These are phyloP conservation scores for Argentina anserina DNA, from an alignment of 306 rosid species.

Conservation along the genomic window DNA sequence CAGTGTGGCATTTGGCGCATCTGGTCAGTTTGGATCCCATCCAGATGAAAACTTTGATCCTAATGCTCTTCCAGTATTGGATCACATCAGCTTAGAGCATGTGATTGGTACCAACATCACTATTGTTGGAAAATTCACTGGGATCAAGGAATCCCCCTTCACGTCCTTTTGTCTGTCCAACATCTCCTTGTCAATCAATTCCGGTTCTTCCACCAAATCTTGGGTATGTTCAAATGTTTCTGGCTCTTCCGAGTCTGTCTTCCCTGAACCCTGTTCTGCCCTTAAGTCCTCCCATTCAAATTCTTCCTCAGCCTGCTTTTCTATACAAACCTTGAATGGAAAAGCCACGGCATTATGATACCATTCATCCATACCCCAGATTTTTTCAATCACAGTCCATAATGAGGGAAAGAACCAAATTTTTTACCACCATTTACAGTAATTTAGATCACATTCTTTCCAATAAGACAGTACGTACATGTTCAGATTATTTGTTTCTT, in stretches of 20 bases:
- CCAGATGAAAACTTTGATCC: conserved; percentile 89
- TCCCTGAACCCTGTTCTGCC: conserved; percentile 71
- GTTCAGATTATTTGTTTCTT: conserved; percentile 49
- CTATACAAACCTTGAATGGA: conserved; percentile 36
- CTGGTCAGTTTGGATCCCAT: conserved; percentile 70
- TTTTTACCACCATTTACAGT: conserved; percentile 35
- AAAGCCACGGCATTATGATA: conserved; percentile 49
- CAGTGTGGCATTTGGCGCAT: conserved; percentile 56
- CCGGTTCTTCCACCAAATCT: conserved; percentile 40
- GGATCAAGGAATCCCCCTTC: conserved; percentile 84
- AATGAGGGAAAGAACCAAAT: conserved; percentile 26
- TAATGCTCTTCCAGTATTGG: conserved; percentile 65
- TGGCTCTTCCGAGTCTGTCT: conserved; percentile 70
- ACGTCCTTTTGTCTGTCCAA: conserved; percentile 73
- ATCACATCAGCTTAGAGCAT: conserved; percentile 56
- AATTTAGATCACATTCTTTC: conserved; percentile 61
- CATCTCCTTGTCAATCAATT: conserved; percentile 49
- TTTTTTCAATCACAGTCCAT: conserved; percentile 20
- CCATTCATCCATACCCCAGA: conserved; percentile 30
- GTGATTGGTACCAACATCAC: conserved; percentile 64
- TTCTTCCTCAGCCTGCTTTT: conserved; percentile 56
- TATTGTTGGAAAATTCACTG: conserved; percentile 71
- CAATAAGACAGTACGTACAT: conserved; percentile 51
- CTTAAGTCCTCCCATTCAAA: conserved; percentile 40
- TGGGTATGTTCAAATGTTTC: conserved; percentile 81